A percentile compares a stretch with the other conserved stretches of the same genome.
phyloP scores from a whole-genome alignment of 257 asterid genomes.

The Scutellaria barbata region DNA sequence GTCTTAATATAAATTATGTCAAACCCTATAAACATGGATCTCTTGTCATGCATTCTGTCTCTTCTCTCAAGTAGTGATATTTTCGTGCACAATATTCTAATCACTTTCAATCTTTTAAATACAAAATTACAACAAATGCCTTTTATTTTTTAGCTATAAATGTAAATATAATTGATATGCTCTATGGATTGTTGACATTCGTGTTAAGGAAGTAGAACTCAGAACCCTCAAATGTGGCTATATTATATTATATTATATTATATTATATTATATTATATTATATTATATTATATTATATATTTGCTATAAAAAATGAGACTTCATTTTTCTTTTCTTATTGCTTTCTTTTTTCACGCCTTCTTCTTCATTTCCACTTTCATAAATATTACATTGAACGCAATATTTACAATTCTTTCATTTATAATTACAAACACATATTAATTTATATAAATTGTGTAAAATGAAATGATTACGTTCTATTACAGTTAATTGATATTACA shows the following conservation, averaged over 20 bases:
- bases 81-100: slow-evolving; percentile 30
- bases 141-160: too few relatives aligned
- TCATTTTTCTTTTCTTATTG: background rate
- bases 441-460: background rate
- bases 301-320: too few relatives aligned
- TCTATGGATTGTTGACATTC: too few relatives aligned
- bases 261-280: too few relatives aligned
- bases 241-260: too few relatives aligned
- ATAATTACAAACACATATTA: background rate
- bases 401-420: background rate
- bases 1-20: slow-evolving; percentile 25
- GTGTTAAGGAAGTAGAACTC: too few relatives aligned
- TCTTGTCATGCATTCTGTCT: slow-evolving; percentile 40
- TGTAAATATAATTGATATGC: too few relatives aligned
- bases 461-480: background rate
- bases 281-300: too few relatives aligned
- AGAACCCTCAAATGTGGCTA: too few relatives aligned
- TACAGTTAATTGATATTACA: too few relatives aligned
- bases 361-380: background rate
- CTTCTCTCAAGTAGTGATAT: slow-evolving; percentile 35
- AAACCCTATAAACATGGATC: slow-evolving; percentile 50
- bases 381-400: background rate
- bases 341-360: background rate
- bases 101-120: background rate
- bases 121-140: background rate